Conservation (phyloP, 176 grass and related monocot genomes). For the Stipa capillata region DNA sequence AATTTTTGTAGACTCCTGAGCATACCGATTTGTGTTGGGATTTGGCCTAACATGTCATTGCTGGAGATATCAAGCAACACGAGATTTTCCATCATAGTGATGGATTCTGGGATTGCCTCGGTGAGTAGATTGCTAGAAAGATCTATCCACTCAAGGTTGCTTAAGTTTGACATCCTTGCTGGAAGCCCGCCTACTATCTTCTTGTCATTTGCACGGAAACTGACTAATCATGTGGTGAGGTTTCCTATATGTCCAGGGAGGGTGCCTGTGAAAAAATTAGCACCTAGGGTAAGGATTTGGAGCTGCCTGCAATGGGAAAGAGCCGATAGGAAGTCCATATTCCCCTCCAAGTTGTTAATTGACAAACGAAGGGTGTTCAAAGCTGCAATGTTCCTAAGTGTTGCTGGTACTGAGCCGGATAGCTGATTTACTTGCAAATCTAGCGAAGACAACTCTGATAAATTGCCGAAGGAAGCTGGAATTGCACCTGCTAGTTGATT, state of each 20-base stretch:
- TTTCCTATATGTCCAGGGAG: not conserved
- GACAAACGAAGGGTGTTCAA: not conserved
- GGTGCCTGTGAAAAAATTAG: not conserved
- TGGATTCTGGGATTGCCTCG: not conserved
- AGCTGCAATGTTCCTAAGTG: not conserved
- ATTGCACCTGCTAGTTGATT: not conserved
- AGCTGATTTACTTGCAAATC: not conserved
- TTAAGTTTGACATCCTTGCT: not conserved
- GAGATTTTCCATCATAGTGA: not conserved
- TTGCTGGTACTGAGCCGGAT: accelerated
- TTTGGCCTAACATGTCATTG: not conserved
- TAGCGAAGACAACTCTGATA: not conserved
- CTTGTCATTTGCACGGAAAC: not conserved
- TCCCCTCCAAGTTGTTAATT: not conserved
- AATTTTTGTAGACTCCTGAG: not conserved
- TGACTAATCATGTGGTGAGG: not conserved
- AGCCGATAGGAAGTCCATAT: not conserved
- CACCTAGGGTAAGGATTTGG: not conserved
- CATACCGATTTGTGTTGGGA: not conserved
- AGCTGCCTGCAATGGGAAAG: not conserved
- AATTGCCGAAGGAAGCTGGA: not conserved
- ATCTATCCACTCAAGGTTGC: not conserved
- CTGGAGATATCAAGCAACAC: not conserved
- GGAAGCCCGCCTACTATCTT: not conserved
- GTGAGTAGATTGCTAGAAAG: not conserved